Evolutionary conservation across 805 yeast genomes (phyloP).

Genomic region (Hanseniaspora jakobsenii): DNA sequence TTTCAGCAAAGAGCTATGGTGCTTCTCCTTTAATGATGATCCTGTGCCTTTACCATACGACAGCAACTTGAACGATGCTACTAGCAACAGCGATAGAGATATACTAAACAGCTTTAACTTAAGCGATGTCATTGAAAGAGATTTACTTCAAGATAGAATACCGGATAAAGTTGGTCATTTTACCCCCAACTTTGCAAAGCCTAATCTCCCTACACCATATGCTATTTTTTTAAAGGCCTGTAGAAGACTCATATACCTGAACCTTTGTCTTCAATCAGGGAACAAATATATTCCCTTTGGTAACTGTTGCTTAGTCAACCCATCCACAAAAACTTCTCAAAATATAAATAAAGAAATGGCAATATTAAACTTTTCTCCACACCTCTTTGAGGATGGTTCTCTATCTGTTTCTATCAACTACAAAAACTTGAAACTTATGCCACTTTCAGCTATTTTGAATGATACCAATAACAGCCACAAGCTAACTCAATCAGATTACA

Average conservation of each 20-base stretch:
- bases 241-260: constrained; percentile 31
- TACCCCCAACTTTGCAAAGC: constrained; percentile 28
- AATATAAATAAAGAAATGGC: constrained; percentile 14
- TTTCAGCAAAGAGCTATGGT: constrained; percentile 34
- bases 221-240: constrained; percentile 41
- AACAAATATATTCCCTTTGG: constrained; percentile 39
- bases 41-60: constrained; percentile 27
- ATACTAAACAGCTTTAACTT: constrained; percentile 15
- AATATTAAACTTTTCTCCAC: constrained; percentile 38
- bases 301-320: constrained; percentile 33
- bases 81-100: too few relatives aligned
- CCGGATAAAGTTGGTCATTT: constrained; percentile 28
- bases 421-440: constrained; percentile 27
- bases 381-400: constrained; percentile 36
- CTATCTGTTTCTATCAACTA: constrained; percentile 30
- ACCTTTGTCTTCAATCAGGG: constrained; percentile 26
- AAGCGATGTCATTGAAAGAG: constrained; percentile 8
- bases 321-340: too few relatives aligned
- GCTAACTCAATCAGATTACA: neutral
- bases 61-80: too few relatives aligned
- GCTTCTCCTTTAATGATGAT: constrained; percentile 32
- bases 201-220: constrained; percentile 31
- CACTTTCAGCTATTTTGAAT: constrained; percentile 25
- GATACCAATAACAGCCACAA: constrained; percentile 17
- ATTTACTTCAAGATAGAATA: constrained; percentile 11